Conservation (phyloP, 805 yeast genomes). For the Tetrapisispora taiwanensis region DNA sequence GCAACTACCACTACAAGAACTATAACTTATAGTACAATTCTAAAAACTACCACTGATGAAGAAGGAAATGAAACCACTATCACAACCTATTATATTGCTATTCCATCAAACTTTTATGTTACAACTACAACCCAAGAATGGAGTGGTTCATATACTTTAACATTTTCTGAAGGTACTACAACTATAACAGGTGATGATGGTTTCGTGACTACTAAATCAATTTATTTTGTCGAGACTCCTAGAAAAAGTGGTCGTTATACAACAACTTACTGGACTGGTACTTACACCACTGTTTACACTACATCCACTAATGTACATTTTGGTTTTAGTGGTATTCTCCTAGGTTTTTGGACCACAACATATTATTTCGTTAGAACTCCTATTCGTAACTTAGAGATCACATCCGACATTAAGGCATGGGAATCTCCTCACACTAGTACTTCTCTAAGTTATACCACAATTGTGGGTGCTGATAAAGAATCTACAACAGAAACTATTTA, state of each 20-base stretch:
- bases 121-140: not conserved
- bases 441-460: not conserved
- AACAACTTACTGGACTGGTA: not conserved
- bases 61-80: slow-evolving; percentile 1
- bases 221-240: slow-evolving; percentile 7
- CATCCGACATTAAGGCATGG: not conserved
- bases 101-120: not conserved
- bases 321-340: not conserved
- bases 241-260: not conserved
- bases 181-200: slow-evolving; percentile 3
- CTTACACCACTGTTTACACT: not conserved
- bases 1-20: not conserved
- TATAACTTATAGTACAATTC: not conserved
- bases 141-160: not conserved
- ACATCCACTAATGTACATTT: not conserved
- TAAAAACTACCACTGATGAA: not conserved
- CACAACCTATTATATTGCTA: slow-evolving; percentile 1
- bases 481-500: slow-evolving; percentile 1
- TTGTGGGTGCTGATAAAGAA: not conserved
- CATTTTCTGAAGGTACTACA: slow-evolving; percentile 1
- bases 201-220: slow-evolving; percentile 2
- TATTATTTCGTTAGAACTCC: not conserved
- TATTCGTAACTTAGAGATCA: not conserved
- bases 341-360: not conserved
- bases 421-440: not conserved